Base-by-base conservation (phyloP, 768 basidiomycete genomes). In the Boletus vinaceobasis region DNA sequence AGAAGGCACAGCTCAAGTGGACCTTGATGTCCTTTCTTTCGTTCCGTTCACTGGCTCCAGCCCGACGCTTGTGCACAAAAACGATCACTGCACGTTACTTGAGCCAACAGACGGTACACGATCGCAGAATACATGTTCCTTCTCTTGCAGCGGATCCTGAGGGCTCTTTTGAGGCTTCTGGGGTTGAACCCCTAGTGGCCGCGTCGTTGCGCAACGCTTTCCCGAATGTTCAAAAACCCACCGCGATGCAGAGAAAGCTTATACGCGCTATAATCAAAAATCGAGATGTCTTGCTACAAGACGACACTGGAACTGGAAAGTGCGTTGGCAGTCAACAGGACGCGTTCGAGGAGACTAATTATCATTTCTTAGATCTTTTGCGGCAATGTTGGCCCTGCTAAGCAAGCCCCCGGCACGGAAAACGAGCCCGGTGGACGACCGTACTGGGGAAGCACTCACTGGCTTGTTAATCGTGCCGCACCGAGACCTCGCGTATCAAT, bases 271-370 rank as follows among this genome's bases (percentile, higher is more conserved):
- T 88, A 9, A 55, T 85, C 31, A 64, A 65, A 19, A 77, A 77
- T 7, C 78, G 78, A 61, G 84, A 90, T 66, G 74, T 90, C 17
- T 69, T 90, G 14, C 60, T 91, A 50, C 84, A 81, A 58, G 88
- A 89, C 58, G 72, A 73, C 26, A 88, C 89, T n/a, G 89, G 90
- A 5, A 82, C 84, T 43, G 90, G 88, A 73, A 91, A 91, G 89
- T 90, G 65, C 56, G 86, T 74, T 17, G 38, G 17, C 36, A 5
- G 51, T 40, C 42, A 0, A 10, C 29, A 8, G 11, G 40, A 45
- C 14, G 26, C 45, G 19, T 51, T 32, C 33, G 27, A 33, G 45
- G 42, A 54, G 42, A 23, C 52, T 53, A 5, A 63, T 23, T 7
- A 23, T 44, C 45, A 40, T 23, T 37, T 31, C 26, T 8, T 50